phyloP scores from a whole-genome alignment of 148 eudicot genomes.

The Gaultheria prostrata region DNA sequence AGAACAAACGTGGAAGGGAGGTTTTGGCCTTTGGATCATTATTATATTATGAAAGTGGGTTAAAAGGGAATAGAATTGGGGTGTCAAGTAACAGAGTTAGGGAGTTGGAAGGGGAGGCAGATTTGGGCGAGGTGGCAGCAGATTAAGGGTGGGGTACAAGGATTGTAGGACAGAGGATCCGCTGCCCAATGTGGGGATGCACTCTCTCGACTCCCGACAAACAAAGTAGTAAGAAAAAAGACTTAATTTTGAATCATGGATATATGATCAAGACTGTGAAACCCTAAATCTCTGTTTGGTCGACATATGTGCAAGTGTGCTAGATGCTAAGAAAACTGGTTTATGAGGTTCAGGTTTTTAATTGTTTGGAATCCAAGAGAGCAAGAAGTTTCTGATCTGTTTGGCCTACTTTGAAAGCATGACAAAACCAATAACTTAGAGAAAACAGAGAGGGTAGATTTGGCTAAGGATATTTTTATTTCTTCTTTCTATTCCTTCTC shows the following conservation, averaged over 20 bases:
- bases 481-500: neutral
- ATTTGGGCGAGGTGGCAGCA: too few relatives aligned
- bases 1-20: too few relatives aligned
- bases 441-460: neutral
- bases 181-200: too few relatives aligned
- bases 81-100: too few relatives aligned
- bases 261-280: neutral
- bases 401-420: neutral
- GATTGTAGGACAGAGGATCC: too few relatives aligned
- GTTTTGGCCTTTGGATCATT: too few relatives aligned
- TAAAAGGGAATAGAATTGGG: too few relatives aligned
- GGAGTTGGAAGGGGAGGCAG: too few relatives aligned
- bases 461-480: neutral
- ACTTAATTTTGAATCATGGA: neutral
- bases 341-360: neutral
- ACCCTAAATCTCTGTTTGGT: neutral
- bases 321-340: neutral
- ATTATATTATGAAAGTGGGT: too few relatives aligned
- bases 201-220: too few relatives aligned
- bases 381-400: neutral
- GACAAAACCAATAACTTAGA: neutral
- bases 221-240: too few relatives aligned
- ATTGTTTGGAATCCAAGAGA: neutral
- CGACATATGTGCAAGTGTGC: neutral
- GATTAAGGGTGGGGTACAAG: too few relatives aligned